phyloP scores from a whole-genome alignment of 2,329 filamentous ascomycete species.

The Alternaria tenuissima region DNA sequence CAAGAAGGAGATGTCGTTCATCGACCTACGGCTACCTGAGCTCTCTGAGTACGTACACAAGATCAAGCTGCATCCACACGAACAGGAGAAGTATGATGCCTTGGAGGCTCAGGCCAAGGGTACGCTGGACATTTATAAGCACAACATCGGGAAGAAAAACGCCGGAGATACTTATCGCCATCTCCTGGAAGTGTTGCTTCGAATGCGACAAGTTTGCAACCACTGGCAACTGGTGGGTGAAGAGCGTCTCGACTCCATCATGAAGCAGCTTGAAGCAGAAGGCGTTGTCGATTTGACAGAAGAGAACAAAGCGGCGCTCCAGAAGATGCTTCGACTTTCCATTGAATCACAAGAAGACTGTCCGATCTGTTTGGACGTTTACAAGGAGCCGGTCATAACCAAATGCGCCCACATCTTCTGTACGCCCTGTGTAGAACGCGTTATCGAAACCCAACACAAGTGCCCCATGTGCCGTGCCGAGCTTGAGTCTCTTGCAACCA shows the following conservation, averaged over 20 bases:
- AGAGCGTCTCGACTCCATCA: constrained; percentile 72
- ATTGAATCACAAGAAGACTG: constrained; percentile 86
- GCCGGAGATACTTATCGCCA: constrained; percentile 67
- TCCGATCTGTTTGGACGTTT: constrained; percentile 77
- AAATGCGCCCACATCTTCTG: constrained; percentile 86
- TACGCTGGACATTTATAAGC: constrained; percentile 68
- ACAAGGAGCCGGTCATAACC: constrained; percentile 80
- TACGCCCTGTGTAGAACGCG: constrained; percentile 73
- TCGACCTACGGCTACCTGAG: constrained; percentile 79
- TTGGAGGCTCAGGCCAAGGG: constrained; percentile 76
- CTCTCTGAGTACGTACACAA: constrained; percentile 81
- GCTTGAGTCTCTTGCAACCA: constrained; percentile 57
- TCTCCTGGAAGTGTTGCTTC: constrained; percentile 81
- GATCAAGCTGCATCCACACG: constrained; percentile 75
- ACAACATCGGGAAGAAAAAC: constrained; percentile 53
- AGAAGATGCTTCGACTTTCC: constrained; percentile 76
- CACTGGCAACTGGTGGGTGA: constrained; percentile 85
- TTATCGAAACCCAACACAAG: constrained; percentile 77
- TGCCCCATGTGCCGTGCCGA: constrained; percentile 85
- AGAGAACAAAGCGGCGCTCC: constrained; percentile 75
- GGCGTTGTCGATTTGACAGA: constrained; percentile 73
- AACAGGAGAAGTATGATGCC: constrained; percentile 79
- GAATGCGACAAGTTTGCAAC: constrained; percentile 85
- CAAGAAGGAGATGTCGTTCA: constrained; percentile 87
- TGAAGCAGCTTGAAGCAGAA: constrained; percentile 72